Percentiles rank a stretch among this genome's conserved stretches.
Conservation (phyloP, 495 filamentous ascomycete genomes). For the Pseudotulostoma volvatum region DNA sequence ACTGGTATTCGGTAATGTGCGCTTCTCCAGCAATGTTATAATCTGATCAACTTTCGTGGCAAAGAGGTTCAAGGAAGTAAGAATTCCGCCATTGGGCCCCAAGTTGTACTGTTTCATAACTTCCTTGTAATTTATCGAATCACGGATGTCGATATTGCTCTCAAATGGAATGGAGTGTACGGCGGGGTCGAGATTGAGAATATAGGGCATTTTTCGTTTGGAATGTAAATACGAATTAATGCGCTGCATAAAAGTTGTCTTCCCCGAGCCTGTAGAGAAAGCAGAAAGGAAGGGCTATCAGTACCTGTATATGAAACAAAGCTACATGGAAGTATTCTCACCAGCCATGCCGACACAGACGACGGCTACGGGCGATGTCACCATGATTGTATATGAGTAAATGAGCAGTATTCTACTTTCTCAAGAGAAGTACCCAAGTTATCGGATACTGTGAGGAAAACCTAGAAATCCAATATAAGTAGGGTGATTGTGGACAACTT, state of each 20-base stretch:
- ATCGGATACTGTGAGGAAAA: too few relatives aligned
- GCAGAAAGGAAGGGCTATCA: background rate
- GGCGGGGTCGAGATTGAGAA: slow-evolving; percentile 93
- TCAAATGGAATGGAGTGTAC: slow-evolving; percentile 94
- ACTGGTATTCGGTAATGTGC: slow-evolving; percentile 39
- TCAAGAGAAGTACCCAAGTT: too few relatives aligned
- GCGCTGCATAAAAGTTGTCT: slow-evolving; percentile 97
- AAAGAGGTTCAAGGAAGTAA: slow-evolving; percentile 91
- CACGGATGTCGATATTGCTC: slow-evolving; percentile 95
- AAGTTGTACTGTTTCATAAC: slow-evolving; percentile 99
- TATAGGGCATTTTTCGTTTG: slow-evolving; percentile 62
- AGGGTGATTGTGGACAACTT: too few relatives aligned
- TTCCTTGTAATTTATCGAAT: slow-evolving; percentile 97
- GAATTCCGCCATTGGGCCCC: slow-evolving; percentile 93
- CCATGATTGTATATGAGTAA: too few relatives aligned
- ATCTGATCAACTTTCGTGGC: slow-evolving; percentile 96
- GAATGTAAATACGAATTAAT: slow-evolving; percentile 82
- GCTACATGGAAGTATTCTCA: slow-evolving; percentile 7
- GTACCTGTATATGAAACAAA: slow-evolving; percentile 1
- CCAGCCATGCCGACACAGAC: slow-evolving; percentile 97
- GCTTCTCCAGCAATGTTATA: slow-evolving; percentile 73
- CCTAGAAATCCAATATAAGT: too few relatives aligned
- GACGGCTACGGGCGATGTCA: slow-evolving; percentile 47
- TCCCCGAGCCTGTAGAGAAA: slow-evolving; percentile 55
- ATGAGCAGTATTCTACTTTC: too few relatives aligned